Evolutionary conservation across 768 basidiomycete species (phyloP), one percentile per base, ranked within the genome.

Genomic region (Auricularia sp.): DNA sequence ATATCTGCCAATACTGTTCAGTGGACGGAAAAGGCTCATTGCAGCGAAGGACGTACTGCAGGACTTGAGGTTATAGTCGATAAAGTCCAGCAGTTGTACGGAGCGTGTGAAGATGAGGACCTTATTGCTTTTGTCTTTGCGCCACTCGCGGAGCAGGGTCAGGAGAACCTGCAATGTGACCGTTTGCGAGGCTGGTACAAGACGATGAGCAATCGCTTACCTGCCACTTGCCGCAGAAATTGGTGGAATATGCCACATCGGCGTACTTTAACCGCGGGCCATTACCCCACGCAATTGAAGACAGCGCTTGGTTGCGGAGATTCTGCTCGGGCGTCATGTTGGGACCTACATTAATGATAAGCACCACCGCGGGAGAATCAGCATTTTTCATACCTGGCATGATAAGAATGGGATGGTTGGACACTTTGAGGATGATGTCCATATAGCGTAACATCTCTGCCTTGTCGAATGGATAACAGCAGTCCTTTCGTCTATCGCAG

Each of bases 71-170:
- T 91, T 88, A 69, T 84, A 88, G 42, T 88, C 84, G 34, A 97
- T 75, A 86, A 94, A 92, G 18, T 90, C 87, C 12, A 98, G 78
- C 33, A 98, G 76, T 72, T 94, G 93, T 64, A 95, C 91, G 1
- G 91, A 90, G 72, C 93, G 93, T 2, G 93, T 94, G 75, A 98
- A 98, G 65, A 98, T 86, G 53, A 98, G 79, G 47, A 97, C 92
- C 76, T 97, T 98, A 75, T 91, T 94, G 6, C 69, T 70, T 18
- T 74, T 72, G 59, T 86, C 85, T 68, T 82, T 83, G 69, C 82
- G 81, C 83, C 87, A 87, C 56, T 86, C 81, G 59, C 80, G 81
- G 23, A 98, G 77, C 2, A 90, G 76, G 6, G 78, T 77, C 65
- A 86, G 80, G 7, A 94, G 77, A 0, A 91, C 83, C 90, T 93